A percentile compares a stretch with the other conserved stretches of the same genome.
Evolutionary conservation across 345 rosid species (phyloP).

Genomic region (Ceriops decandra): DNA sequence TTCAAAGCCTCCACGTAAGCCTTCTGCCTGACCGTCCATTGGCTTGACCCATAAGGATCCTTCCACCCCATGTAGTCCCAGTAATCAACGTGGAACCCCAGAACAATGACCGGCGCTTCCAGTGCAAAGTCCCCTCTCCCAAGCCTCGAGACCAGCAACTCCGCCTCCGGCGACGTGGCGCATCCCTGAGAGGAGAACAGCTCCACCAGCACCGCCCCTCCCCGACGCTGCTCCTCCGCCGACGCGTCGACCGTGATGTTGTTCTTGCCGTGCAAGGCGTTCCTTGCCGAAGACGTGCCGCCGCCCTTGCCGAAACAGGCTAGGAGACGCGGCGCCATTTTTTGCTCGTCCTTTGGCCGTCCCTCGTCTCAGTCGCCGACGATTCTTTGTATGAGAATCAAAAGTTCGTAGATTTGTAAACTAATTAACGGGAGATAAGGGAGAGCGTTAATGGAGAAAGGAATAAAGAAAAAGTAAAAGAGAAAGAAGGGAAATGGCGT

Average conservation of each 20-base stretch:
- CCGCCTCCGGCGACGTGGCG: slow-evolving; percentile 70
- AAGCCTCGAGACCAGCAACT: slow-evolving; percentile 71
- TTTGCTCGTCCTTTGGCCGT: slow-evolving; percentile 24
- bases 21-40: slow-evolving; percentile 85
- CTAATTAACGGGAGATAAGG: neutral
- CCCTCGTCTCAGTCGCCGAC: neutral
- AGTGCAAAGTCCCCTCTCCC: slow-evolving; percentile 83
- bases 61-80: slow-evolving; percentile 98
- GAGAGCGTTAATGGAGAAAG: neutral
- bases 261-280: slow-evolving; percentile 2
- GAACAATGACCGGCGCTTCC: slow-evolving; percentile 52
- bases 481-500: slow-evolving; percentile 1
- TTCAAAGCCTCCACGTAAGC: slow-evolving; percentile 76
- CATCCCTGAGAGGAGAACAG: slow-evolving; percentile 93
- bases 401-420: neutral
- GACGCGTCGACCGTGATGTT: slow-evolving; percentile 28
- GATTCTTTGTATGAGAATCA: neutral
- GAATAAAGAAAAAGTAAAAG: neutral
- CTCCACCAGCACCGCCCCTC: slow-evolving; percentile 69
- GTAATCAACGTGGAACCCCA: slow-evolving; percentile 79
- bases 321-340: slow-evolving; percentile 77
- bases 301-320: slow-evolving; percentile 50
- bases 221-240: slow-evolving; percentile 40
- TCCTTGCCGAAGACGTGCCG: neutral
- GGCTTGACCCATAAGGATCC: slow-evolving; percentile 79